phyloP scores from a whole-genome alignment of 306 rosid genomes.

The Cucurbita ficifolia region DNA sequence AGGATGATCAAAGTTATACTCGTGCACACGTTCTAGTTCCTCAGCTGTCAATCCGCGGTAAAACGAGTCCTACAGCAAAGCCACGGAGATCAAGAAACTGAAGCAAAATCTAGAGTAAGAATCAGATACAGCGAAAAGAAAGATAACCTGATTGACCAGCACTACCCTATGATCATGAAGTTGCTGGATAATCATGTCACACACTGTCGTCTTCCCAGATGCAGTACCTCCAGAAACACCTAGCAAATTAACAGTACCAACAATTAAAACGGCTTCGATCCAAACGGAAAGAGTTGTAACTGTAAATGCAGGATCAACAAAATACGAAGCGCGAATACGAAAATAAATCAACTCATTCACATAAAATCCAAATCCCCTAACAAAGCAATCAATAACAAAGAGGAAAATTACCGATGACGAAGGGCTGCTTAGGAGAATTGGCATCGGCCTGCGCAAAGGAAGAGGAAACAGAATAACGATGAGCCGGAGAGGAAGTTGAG shows the following conservation, averaged over 20 bases:
- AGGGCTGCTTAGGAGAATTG: slow-evolving; percentile 41
- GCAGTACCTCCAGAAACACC: slow-evolving; percentile 99
- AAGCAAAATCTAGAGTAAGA: neutral
- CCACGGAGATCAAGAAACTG: neutral
- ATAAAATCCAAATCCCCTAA: neutral
- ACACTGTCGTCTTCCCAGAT: slow-evolving; percentile 92
- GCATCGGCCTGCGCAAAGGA: slow-evolving; percentile 29
- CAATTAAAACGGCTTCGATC: neutral
- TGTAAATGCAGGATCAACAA: neutral
- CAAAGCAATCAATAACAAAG: neutral
- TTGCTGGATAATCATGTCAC: slow-evolving; percentile 96
- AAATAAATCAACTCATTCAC: neutral
- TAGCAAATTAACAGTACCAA: slow-evolving; percentile 8
- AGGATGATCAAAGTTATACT: slow-evolving; percentile 96
- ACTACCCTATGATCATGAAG: slow-evolving; percentile 96
- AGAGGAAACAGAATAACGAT: slow-evolving; percentile 8
- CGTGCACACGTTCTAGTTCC: slow-evolving; percentile 58
- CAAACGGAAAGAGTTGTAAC: neutral
- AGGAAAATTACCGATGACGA: slow-evolving; percentile 52
- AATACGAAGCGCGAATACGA: neutral
- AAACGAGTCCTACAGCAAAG: slow-evolving; percentile 54
- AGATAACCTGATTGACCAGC: slow-evolving; percentile 70
- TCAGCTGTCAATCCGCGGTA: slow-evolving; percentile 91
- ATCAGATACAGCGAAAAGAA: neutral
- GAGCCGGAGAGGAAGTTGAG: slow-evolving; percentile 29